phyloP scores from a whole-genome alignment of 1,284 basidiomycete species.

The Quambalaria eucalypti region DNA sequence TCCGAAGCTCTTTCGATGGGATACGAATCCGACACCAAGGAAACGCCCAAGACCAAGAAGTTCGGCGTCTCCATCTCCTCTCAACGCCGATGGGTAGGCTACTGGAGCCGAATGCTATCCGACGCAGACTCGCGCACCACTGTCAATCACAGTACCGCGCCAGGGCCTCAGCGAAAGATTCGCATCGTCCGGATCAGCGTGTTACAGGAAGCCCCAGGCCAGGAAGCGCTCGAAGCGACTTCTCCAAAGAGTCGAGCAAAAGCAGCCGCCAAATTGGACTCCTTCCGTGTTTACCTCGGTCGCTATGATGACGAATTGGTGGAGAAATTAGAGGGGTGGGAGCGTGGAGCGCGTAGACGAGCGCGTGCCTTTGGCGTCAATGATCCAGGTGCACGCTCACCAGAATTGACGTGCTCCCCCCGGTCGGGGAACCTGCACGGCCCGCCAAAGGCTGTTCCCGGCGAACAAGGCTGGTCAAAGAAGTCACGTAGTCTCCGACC shows the following conservation, averaged over 20 bases:
- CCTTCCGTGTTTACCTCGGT: conserved; percentile 4
- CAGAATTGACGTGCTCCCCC: conserved; percentile 4
- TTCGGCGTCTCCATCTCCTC: conserved; percentile 32
- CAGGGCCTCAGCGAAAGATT: conserved; percentile 13
- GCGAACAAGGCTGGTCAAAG: neutral
- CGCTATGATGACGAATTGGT: conserved; percentile 25
- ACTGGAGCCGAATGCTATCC: conserved; percentile 30
- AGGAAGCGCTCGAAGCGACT: neutral
- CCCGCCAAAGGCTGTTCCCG: neutral
- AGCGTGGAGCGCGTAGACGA: conserved; percentile 23
- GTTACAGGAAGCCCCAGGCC: neutral
- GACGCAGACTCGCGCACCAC: conserved; percentile 18
- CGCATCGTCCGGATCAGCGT: conserved; percentile 23
- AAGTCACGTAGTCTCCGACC: neutral
- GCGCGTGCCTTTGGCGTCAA: conserved; percentile 20
- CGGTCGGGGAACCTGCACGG: neutral
- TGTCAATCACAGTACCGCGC: neutral
- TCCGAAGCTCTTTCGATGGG: no score
- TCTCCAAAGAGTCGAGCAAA: neutral
- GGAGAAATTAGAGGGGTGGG: conserved; percentile 25
- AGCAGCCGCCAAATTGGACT: neutral
- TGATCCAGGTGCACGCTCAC: conserved; percentile 18
- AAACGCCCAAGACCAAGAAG: no score
- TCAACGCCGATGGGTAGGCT: conserved; percentile 30
- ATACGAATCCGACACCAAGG: no score